Conservation (phyloP, 169 alveolate genomes). For the Cryptosporidium sp. region DNA sequence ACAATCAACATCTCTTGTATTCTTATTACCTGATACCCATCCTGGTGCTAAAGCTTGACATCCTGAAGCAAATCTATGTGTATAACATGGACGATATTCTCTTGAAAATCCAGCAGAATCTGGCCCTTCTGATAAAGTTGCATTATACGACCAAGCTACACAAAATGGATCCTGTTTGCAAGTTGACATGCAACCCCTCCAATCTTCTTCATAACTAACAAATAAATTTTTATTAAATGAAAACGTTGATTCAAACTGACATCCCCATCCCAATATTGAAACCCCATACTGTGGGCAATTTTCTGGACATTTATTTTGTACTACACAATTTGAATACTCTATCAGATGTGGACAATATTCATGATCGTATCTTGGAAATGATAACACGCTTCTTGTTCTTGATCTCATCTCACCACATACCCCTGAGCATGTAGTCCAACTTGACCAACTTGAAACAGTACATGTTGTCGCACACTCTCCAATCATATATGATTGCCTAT, state of each 20-base stretch:
- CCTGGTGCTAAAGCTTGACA: constrained; percentile 71
- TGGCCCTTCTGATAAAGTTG: constrained; percentile 59
- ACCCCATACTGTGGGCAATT: constrained; percentile 73
- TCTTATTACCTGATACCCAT: constrained; percentile 58
- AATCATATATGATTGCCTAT: constrained; percentile 12
- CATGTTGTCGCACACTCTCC: constrained; percentile 74
- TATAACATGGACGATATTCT: constrained; percentile 66
- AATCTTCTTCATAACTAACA: constrained; percentile 23
- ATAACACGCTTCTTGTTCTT: constrained; percentile 18
- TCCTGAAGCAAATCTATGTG: constrained; percentile 62
- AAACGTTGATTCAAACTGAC: constrained; percentile 66
- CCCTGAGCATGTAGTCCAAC: constrained; percentile 78
- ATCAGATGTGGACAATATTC: constrained; percentile 62
- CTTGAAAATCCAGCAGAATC: constrained; percentile 10
- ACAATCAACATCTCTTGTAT: constrained; percentile 48
- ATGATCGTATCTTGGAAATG: not conserved
- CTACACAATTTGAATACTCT: constrained; percentile 53
- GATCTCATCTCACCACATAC: constrained; percentile 77
- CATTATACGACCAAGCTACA: constrained; percentile 61
- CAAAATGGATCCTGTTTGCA: constrained; percentile 62
- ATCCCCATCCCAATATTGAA: constrained; percentile 72
- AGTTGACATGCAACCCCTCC: constrained; percentile 34
- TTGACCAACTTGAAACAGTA: constrained; percentile 76
- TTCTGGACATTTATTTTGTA: constrained; percentile 20
- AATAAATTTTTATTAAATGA: constrained; percentile 26